A percentile compares a stretch with the other conserved stretches of the same genome.
These are phyloP conservation scores for Botrytis hyacinthi DNA, from an alignment of 2,329 filamentous ascomycete genomes.

Conservation along the genomic window DNA sequence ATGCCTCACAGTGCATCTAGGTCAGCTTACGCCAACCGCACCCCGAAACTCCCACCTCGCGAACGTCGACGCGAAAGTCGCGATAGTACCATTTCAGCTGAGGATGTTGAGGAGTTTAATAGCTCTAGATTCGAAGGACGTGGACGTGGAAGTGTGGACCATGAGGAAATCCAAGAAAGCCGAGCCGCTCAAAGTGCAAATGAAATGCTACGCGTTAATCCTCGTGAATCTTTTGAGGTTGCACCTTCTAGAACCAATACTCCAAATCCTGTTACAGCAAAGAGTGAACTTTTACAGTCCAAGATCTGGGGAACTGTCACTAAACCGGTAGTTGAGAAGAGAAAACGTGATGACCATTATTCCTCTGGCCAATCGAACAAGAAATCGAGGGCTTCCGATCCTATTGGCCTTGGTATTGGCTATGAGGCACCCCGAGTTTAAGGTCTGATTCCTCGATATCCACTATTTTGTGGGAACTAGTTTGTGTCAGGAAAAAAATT, in stretches of 20 bases:
- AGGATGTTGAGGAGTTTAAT: slow-evolving; percentile 54
- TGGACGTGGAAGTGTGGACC: slow-evolving; percentile 42
- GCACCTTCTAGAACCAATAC: slow-evolving; percentile 34
- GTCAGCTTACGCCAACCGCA: slow-evolving; percentile 40
- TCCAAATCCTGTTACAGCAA: slow-evolving; percentile 44
- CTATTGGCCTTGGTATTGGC: slow-evolving; percentile 57
- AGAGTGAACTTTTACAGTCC: slow-evolving; percentile 50
- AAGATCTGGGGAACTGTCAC: slow-evolving; percentile 60
- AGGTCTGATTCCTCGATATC: neutral
- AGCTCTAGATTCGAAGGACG: slow-evolving; percentile 45
- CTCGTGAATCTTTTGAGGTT: slow-evolving; percentile 41
- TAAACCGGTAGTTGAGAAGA: slow-evolving; percentile 49
- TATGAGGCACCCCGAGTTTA: slow-evolving; percentile 24
- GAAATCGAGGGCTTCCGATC: slow-evolving; percentile 47
- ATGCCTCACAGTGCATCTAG: slow-evolving; percentile 59
- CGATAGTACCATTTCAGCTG: slow-evolving; percentile 80
- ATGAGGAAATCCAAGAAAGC: slow-evolving; percentile 68
- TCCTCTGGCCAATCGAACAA: slow-evolving; percentile 41
- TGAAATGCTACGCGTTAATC: slow-evolving; percentile 66
- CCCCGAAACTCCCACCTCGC: slow-evolving; percentile 41
- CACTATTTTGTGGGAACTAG: neutral
- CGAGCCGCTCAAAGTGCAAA: slow-evolving; percentile 77
- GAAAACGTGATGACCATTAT: slow-evolving; percentile 32
- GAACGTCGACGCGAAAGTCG: slow-evolving; percentile 66
- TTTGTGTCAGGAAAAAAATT: neutral